A percentile compares a stretch with the other conserved stretches of the same genome.
Evolutionary conservation across 2,329 filamentous ascomycete genomes (phyloP).

Genomic region (Beauveria bassiana): DNA sequence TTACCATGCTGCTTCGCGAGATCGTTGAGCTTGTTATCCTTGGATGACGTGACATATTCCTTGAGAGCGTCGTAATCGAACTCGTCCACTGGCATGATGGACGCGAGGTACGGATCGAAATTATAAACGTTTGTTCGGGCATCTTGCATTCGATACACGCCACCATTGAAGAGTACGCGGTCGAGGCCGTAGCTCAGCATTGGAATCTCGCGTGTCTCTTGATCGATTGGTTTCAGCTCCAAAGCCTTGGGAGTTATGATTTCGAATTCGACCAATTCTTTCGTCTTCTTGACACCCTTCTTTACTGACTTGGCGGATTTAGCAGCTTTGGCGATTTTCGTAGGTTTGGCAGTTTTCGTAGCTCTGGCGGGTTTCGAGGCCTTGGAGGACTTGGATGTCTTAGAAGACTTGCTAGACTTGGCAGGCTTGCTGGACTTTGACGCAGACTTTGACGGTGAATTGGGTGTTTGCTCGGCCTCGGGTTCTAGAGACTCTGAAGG

Average conservation of each 20-base stretch:
- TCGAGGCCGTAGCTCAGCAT: slow-evolving; percentile 68
- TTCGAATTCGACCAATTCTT: slow-evolving; percentile 20
- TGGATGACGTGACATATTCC: slow-evolving; percentile 85
- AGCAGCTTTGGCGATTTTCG: background rate
- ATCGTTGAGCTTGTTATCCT: slow-evolving; percentile 62
- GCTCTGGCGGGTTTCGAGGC: no score
- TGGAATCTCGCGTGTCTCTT: slow-evolving; percentile 40
- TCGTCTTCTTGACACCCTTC: background rate
- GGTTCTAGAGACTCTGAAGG: background rate
- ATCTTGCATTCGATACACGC: slow-evolving; percentile 88
- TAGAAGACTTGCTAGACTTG: background rate
- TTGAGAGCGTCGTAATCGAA: slow-evolving; percentile 87
- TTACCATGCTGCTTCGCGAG: slow-evolving; percentile 59
- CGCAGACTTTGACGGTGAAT: background rate
- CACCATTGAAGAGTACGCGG: slow-evolving; percentile 89
- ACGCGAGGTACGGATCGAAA: slow-evolving; percentile 89
- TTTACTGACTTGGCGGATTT: background rate
- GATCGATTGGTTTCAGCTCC: slow-evolving; percentile 24
- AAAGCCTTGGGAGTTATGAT: slow-evolving; percentile 20
- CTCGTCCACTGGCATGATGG: slow-evolving; percentile 86
- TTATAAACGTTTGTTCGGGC: slow-evolving; percentile 83
- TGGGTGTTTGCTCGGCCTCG: background rate
- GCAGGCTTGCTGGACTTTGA: background rate
- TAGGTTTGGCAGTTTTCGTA: no score
- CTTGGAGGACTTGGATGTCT: no score